phyloP scores from a whole-genome alignment of 2,329 filamentous ascomycete species.

The Aspergillus cejpii region DNA sequence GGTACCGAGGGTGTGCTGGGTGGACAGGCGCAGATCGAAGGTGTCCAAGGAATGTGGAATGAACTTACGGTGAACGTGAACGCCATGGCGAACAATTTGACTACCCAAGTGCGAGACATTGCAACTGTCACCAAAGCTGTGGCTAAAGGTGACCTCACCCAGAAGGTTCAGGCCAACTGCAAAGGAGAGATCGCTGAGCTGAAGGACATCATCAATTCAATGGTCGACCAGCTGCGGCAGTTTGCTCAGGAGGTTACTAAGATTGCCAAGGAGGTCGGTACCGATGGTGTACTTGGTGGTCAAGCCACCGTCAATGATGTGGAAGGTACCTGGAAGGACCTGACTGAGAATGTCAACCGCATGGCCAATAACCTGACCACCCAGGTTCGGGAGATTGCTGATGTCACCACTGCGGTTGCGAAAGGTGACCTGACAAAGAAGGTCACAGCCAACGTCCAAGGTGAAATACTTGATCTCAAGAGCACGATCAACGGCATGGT shows the following conservation, averaged over 20 bases:
- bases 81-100: conserved; percentile 81
- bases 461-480: conserved; percentile 91
- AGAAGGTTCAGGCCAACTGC: conserved; percentile 90
- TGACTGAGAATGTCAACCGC: conserved; percentile 93
- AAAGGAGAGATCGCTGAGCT: conserved; percentile 88
- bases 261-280: conserved; percentile 92
- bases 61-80: conserved; percentile 80
- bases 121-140: conserved; percentile 67
- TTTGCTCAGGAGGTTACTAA: conserved; percentile 96
- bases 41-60: conserved; percentile 84
- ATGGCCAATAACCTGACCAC: conserved; percentile 99
- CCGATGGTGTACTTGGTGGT: conserved; percentile 85
- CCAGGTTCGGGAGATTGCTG: conserved; percentile 94
- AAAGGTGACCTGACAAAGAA: conserved; percentile 92
- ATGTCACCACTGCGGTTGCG: conserved; percentile 91
- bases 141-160: conserved; percentile 80
- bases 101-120: conserved; percentile 89
- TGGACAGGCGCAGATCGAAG: conserved; percentile 74
- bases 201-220: conserved; percentile 97
- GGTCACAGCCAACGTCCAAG: conserved; percentile 86
- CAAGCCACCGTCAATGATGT: conserved; percentile 95
- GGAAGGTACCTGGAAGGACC: conserved; percentile 91
- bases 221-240: conserved; percentile 96
- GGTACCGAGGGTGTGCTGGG: conserved; percentile 77
- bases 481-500: conserved; percentile 73